Evolutionary conservation across 2,329 filamentous ascomycete genomes (phyloP).

Genomic region (Phaeophleospora eucalypticola): DNA sequence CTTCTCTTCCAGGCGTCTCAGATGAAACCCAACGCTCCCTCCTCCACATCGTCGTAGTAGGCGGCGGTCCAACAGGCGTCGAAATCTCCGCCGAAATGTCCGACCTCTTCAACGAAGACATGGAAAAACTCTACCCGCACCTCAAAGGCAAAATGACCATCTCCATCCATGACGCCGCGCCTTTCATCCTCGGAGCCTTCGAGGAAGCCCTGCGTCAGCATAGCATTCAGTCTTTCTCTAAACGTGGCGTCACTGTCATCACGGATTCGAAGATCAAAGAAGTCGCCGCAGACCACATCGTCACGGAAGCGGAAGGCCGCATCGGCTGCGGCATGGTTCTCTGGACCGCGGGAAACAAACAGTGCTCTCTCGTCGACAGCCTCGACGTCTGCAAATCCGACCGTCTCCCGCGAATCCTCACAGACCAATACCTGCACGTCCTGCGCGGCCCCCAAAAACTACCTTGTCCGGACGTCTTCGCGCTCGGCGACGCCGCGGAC

Average conservation of each 20-base stretch:
- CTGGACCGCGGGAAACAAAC: conserved; percentile 40
- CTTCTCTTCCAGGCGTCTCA: conserved; percentile 31
- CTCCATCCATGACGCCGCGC: conserved; percentile 40
- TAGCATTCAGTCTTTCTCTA: conserved; percentile 36
- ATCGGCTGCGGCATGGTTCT: conserved; percentile 37
- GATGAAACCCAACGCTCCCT: conserved; percentile 32
- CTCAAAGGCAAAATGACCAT: conserved; percentile 39
- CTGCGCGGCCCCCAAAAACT: conserved; percentile 23
- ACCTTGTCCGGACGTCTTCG: conserved; percentile 30
- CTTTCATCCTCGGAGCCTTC: conserved; percentile 29
- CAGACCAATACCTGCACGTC: conserved; percentile 33
- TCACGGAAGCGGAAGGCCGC: conserved; percentile 35
- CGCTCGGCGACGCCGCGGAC: conserved; percentile 37
- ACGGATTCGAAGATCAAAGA: conserved; percentile 37
- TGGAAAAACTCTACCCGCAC: conserved; percentile 39
- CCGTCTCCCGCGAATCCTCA: conserved; percentile 34
- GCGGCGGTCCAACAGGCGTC: conserved; percentile 43
- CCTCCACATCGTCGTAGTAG: conserved; percentile 39
- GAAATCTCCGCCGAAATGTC: conserved; percentile 43
- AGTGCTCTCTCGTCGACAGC: conserved; percentile 31
- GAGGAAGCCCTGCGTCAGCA: conserved; percentile 43
- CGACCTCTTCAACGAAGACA: conserved; percentile 39
- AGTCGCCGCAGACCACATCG: conserved; percentile 33
- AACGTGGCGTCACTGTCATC: conserved; percentile 37
- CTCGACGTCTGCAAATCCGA: conserved; percentile 32